A percentile compares a stretch with the other conserved stretches of the same genome.
These are phyloP conservation scores for Sistotremastrum suecicum DNA, from an alignment of 768 basidiomycete species.

Conservation along the genomic window DNA sequence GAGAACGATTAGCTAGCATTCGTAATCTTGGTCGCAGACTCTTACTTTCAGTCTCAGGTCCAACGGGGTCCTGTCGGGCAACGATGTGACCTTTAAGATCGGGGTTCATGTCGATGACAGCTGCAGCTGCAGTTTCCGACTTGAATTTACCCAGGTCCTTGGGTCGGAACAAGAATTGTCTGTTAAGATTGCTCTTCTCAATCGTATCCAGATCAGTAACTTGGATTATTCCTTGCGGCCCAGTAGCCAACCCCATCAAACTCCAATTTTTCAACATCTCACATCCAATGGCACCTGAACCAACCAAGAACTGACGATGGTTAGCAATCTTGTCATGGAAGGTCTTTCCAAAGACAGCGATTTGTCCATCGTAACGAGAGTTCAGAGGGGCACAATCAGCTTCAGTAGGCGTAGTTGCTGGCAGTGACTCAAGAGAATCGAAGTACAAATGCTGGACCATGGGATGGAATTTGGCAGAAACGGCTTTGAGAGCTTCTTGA, in stretches of 20 bases:
- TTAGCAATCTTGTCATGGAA: slow-evolving; percentile 90
- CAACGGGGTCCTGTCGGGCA: slow-evolving; percentile 87
- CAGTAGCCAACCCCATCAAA: slow-evolving; percentile 89
- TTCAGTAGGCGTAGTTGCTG: slow-evolving; percentile 59
- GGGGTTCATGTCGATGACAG: slow-evolving; percentile 93
- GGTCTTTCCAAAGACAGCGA: slow-evolving; percentile 85
- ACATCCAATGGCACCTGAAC: slow-evolving; percentile 97
- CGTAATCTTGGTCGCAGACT: slow-evolving; percentile 3
- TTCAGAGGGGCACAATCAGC: slow-evolving; percentile 69
- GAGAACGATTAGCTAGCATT: slow-evolving; percentile 6
- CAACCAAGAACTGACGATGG: slow-evolving; percentile 91
- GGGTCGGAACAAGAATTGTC: slow-evolving; percentile 94
- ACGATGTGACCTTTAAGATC: slow-evolving; percentile 75
- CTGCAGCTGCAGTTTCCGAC: slow-evolving; percentile 81
- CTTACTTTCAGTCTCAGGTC: slow-evolving; percentile 83
- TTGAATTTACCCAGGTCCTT: slow-evolving; percentile 98
- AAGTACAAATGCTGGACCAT: slow-evolving; percentile 93
- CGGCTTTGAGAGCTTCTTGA: slow-evolving; percentile 94
- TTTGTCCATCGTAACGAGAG: slow-evolving; percentile 84
- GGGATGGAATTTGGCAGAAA: slow-evolving; percentile 96
- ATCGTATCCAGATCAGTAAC: slow-evolving; percentile 98
- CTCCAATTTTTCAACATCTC: slow-evolving; percentile 99
- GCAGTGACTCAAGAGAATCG: slow-evolving; percentile 92
- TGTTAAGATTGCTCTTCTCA: slow-evolving; percentile 96
- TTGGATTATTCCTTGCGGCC: slow-evolving; percentile 65